Percentiles rank a stretch among this genome's conserved stretches.
Evolutionary conservation across 2,329 filamentous ascomycete genomes (phyloP).

Genomic region (Juglanconis oblonga): DNA sequence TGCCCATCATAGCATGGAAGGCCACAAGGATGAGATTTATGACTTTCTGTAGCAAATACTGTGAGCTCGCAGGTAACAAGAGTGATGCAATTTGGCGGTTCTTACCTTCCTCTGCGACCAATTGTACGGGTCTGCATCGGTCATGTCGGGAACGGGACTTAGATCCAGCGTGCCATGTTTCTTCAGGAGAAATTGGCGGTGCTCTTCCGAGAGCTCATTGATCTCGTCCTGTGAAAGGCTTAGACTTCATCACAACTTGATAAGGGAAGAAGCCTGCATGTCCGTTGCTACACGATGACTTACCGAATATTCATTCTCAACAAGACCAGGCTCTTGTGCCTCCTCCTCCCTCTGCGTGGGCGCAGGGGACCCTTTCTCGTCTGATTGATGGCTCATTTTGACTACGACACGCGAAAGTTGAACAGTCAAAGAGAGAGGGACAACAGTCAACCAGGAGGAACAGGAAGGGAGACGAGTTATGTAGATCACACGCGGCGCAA

Average conservation of each 20-base stretch:
- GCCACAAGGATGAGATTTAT: conserved; percentile 51
- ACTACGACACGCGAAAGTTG: neutral
- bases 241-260: neutral
- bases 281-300: neutral
- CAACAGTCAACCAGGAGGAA: neutral
- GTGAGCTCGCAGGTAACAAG: neutral
- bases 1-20: conserved; percentile 45
- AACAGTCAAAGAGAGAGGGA: neutral
- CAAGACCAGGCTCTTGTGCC: neutral
- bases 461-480: neutral
- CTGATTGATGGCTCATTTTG: conserved; percentile 1
- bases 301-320: conserved; percentile 7
- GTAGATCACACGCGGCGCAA: neutral
- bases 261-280: neutral
- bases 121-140: conserved; percentile 53
- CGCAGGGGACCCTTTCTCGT: conserved; percentile 10
- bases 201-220: conserved; percentile 35
- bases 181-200: conserved; percentile 47
- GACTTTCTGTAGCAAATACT: conserved; percentile 39
- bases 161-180: conserved; percentile 53
- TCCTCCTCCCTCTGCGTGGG: conserved; percentile 11
- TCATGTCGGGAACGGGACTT: conserved; percentile 48
- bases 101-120: conserved; percentile 49
- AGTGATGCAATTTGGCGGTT: neutral
- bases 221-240: conserved; percentile 2